Conservation (phyloP, 1,139 yeast species). For the Pichia sp. region DNA sequence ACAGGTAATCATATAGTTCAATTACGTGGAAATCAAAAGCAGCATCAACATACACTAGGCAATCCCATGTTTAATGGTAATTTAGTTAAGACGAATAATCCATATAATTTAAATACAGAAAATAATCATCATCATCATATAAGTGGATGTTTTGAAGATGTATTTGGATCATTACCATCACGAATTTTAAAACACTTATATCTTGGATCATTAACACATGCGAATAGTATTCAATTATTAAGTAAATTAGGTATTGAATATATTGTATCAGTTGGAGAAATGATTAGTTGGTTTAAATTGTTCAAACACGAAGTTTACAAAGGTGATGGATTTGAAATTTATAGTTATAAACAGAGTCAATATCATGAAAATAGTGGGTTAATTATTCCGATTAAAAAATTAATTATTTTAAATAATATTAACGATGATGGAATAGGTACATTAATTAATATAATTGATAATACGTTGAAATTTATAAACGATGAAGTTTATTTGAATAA, state of each 20-base stretch:
- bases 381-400: constrained; percentile 33
- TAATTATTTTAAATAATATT: constrained; percentile 37
- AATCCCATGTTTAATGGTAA: background rate
- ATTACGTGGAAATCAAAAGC: constrained; percentile 19
- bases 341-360: constrained; percentile 22
- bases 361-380: constrained; percentile 22
- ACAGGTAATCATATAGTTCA: constrained; percentile 28
- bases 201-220: constrained; percentile 80
- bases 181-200: constrained; percentile 77
- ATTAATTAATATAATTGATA: constrained; percentile 34
- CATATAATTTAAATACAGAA: background rate
- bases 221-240: constrained; percentile 62
- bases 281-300: constrained; percentile 52
- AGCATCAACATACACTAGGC: background rate
- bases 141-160: constrained; percentile 22
- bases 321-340: constrained; percentile 22
- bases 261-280: constrained; percentile 84
- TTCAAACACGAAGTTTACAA: constrained; percentile 17
- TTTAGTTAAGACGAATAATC: background rate
- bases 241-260: constrained; percentile 62
- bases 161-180: constrained; percentile 60
- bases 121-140: background rate
- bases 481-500: constrained; percentile 30
- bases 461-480: constrained; percentile 39
- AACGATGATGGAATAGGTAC: constrained; percentile 49